phyloP scores from a whole-genome alignment of 805 yeast species.

The Kurtzmaniella cleridarum region DNA sequence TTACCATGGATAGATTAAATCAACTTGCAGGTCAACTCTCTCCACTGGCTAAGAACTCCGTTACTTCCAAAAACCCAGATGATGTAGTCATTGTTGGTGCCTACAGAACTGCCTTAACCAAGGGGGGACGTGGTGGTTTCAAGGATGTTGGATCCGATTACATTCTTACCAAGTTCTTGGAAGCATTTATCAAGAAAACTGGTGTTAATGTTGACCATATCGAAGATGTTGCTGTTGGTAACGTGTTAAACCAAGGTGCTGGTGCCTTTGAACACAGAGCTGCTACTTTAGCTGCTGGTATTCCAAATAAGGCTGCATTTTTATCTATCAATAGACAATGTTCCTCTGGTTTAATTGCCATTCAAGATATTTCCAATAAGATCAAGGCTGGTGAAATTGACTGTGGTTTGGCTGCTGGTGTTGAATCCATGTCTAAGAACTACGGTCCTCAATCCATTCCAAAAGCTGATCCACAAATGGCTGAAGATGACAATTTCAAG shows the following conservation, averaged over 20 bases:
- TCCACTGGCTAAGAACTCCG: conserved; percentile 36
- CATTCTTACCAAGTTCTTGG: conserved; percentile 59
- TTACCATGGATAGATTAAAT: conserved; percentile 40
- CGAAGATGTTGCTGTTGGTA: conserved; percentile 86
- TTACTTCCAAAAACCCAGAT: conserved; percentile 60
- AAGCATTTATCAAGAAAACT: conserved; percentile 52
- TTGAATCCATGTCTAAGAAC: conserved; percentile 87
- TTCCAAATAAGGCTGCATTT: conserved; percentile 76
- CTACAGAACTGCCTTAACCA: conserved; percentile 84
- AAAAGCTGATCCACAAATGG: conserved; percentile 28
- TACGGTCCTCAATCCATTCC: conserved; percentile 80
- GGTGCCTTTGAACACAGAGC: conserved; percentile 95
- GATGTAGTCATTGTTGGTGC: conserved; percentile 92
- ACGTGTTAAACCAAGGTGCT: conserved; percentile 87
- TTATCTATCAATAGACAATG: conserved; percentile 89
- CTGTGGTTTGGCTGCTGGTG: conserved; percentile 89
- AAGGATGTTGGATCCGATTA: conserved; percentile 81
- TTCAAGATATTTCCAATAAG: conserved; percentile 84
- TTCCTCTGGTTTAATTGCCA: conserved; percentile 88
- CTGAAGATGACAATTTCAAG: conserved; percentile 33
- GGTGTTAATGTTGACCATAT: conserved; percentile 48
- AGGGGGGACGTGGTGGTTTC: conserved; percentile 82
- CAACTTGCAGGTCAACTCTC: conserved; percentile 41
- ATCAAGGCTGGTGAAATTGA: conserved; percentile 84
- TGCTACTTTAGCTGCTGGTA: conserved; percentile 85